A percentile compares a stretch with the other conserved stretches of the same genome.
phyloP scores from a whole-genome alignment of 768 basidiomycete genomes.

The Cystofilobasidium macerans region DNA sequence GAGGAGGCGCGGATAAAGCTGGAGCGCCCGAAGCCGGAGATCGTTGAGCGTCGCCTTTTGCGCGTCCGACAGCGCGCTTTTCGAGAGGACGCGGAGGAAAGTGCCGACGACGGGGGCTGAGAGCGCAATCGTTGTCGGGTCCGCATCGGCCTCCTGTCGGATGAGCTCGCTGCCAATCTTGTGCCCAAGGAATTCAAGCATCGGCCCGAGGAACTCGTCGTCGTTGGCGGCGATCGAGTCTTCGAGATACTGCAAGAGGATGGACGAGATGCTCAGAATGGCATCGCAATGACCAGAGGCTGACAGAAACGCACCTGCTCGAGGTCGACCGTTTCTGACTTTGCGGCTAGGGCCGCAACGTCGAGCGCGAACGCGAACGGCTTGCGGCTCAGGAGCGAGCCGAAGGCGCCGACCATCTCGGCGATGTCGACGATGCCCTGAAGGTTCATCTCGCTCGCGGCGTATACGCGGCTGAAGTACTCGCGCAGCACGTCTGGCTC shows the following conservation, averaged over 20 bases:
- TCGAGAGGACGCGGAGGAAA: constrained; percentile 61
- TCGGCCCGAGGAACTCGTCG: constrained; percentile 70
- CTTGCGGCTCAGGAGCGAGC: constrained; percentile 77
- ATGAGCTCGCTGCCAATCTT: constrained; percentile 84
- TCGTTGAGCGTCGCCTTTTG: constrained; percentile 68
- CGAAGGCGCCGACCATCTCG: constrained; percentile 81
- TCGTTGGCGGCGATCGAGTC: constrained; percentile 75
- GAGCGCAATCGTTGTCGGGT: constrained; percentile 74
- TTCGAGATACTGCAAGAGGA: constrained; percentile 59
- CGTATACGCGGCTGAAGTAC: constrained; percentile 83
- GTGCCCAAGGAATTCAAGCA: constrained; percentile 77
- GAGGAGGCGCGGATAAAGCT: constrained; percentile 93
- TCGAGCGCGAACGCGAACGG: constrained; percentile 86
- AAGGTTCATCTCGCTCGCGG: constrained; percentile 82
- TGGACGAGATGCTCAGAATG: neutral
- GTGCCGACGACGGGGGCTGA: constrained; percentile 80
- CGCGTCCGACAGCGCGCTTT: constrained; percentile 62
- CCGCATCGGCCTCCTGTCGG: constrained; percentile 49
- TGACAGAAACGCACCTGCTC: constrained; percentile 44
- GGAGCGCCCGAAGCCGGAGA: constrained; percentile 82
- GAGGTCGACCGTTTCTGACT: constrained; percentile 84
- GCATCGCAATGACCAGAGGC: neutral
- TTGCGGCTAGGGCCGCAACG: constrained; percentile 83
- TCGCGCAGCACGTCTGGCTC: constrained; percentile 73
- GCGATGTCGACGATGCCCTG: constrained; percentile 90